Evolutionary conservation across 345 rosid species (phyloP).

Genomic region (Lagerstroemia speciosa): DNA sequence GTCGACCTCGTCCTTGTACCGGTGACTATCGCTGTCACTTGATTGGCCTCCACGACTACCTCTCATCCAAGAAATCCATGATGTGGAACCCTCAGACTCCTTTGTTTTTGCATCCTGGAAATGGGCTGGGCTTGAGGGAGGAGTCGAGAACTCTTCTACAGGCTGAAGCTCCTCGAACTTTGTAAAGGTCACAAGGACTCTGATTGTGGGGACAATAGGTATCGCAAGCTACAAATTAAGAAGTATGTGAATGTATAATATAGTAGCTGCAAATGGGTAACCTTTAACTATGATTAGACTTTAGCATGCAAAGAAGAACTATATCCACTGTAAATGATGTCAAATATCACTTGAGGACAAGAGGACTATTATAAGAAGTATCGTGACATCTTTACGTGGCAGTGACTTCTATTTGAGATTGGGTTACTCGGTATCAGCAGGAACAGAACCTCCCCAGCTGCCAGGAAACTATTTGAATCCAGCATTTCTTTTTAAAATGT

Average conservation of each 20-base stretch:
- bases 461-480: too few relatives aligned
- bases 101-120: constrained; percentile 83
- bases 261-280: not conserved
- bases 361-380: too few relatives aligned
- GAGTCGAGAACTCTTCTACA: constrained; percentile 73
- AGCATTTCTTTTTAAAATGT: too few relatives aligned
- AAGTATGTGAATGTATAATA: not conserved
- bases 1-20: constrained; percentile 65
- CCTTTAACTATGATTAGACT: not conserved
- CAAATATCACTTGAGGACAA: too few relatives aligned
- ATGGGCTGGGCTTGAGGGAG: constrained; percentile 82
- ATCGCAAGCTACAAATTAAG: constrained; percentile 63
- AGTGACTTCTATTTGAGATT: too few relatives aligned
- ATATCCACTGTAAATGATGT: not conserved
- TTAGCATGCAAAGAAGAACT: not conserved
- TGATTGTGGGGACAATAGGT: constrained; percentile 86
- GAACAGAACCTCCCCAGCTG: too few relatives aligned
- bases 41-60: constrained; percentile 70
- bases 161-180: constrained; percentile 92
- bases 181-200: constrained; percentile 90
- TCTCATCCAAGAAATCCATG: constrained; percentile 99
- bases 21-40: constrained; percentile 63
- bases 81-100: constrained; percentile 57
- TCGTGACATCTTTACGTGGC: too few relatives aligned
- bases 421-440: too few relatives aligned